Percentiles rank a stretch among this genome's conserved stretches.
Conservation (phyloP, 805 yeast genomes). For the Tanozyma kutaoensis region DNA sequence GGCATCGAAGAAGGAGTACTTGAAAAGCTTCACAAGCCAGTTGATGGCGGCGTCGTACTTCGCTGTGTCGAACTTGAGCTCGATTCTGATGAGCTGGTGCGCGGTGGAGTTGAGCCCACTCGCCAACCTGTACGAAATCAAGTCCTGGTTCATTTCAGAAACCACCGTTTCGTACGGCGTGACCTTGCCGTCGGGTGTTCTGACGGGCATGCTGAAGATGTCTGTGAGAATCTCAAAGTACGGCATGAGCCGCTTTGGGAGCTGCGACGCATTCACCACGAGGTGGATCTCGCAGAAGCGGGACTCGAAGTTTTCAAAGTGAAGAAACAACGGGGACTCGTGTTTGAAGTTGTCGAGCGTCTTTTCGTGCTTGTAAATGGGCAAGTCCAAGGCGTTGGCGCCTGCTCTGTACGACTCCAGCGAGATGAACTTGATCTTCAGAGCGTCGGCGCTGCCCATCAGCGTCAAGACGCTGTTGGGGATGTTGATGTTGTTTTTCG, state of each 20-base stretch:
- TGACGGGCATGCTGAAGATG: slow-evolving; percentile 61
- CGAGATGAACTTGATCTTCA: slow-evolving; percentile 56
- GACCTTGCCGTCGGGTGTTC: slow-evolving; percentile 41
- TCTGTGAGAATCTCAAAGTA: slow-evolving; percentile 52
- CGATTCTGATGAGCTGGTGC: slow-evolving; percentile 53
- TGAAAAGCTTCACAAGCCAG: slow-evolving; percentile 63
- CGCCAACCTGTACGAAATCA: slow-evolving; percentile 44
- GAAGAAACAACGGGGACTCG: slow-evolving; percentile 54
- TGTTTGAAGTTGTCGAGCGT: slow-evolving; percentile 13
- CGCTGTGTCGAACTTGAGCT: slow-evolving; percentile 42
- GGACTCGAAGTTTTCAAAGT: slow-evolving; percentile 69
- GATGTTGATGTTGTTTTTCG: slow-evolving; percentile 58
- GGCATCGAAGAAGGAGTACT: slow-evolving; percentile 57
- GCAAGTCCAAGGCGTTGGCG: slow-evolving; percentile 19
- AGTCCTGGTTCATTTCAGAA: slow-evolving; percentile 56
- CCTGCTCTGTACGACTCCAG: slow-evolving; percentile 57
- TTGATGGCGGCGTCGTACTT: slow-evolving; percentile 59
- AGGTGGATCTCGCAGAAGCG: slow-evolving; percentile 63
- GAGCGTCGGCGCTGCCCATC: slow-evolving; percentile 65
- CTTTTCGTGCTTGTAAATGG: slow-evolving; percentile 10
- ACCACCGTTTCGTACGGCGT: slow-evolving; percentile 70
- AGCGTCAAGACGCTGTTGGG: slow-evolving; percentile 51
- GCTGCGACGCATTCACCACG: slow-evolving; percentile 39
- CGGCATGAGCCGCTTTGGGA: slow-evolving; percentile 42
- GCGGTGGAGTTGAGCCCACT: slow-evolving; percentile 47